These are phyloP conservation scores for Debaryomycetaceae sp. DNA, from an alignment of 1,139 yeast genomes.

Conservation along the genomic window DNA sequence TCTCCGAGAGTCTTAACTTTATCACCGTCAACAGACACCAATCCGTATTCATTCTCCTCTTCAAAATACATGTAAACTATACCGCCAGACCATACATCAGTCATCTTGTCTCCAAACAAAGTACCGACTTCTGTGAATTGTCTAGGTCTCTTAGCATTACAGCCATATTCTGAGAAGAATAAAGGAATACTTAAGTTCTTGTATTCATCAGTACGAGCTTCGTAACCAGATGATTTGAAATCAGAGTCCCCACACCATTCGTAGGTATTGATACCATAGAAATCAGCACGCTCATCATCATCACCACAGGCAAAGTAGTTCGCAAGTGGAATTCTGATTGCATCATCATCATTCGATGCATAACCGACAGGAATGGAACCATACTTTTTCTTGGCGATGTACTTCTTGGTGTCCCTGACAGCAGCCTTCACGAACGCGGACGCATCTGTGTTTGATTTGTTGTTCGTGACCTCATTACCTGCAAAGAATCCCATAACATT, in stretches of 20 bases:
- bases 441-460: slow-evolving; percentile 47
- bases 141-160: slow-evolving; percentile 63
- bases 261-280: slow-evolving; percentile 87
- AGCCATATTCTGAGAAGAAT: slow-evolving; percentile 84
- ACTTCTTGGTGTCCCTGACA: slow-evolving; percentile 84
- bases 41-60: slow-evolving; percentile 78
- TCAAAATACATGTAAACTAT: slow-evolving; percentile 86
- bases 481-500: slow-evolving; percentile 86
- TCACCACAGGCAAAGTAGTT: slow-evolving; percentile 78
- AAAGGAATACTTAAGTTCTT: slow-evolving; percentile 72
- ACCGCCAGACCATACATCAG: slow-evolving; percentile 88
- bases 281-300: slow-evolving; percentile 72
- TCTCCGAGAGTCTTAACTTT: slow-evolving; percentile 41
- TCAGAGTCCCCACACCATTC: slow-evolving; percentile 87
- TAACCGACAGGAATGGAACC: slow-evolving; percentile 88
- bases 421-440: slow-evolving; percentile 90
- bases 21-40: slow-evolving; percentile 52
- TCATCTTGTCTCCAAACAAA: slow-evolving; percentile 42
- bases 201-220: slow-evolving; percentile 56
- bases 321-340: slow-evolving; percentile 70
- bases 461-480: slow-evolving; percentile 82
- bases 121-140: slow-evolving; percentile 63
- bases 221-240: slow-evolving; percentile 71
- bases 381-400: slow-evolving; percentile 58
- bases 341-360: slow-evolving; percentile 83